Conservation (phyloP, 2,329 filamentous ascomycete genomes). For the Cyclaneusma minus region DNA sequence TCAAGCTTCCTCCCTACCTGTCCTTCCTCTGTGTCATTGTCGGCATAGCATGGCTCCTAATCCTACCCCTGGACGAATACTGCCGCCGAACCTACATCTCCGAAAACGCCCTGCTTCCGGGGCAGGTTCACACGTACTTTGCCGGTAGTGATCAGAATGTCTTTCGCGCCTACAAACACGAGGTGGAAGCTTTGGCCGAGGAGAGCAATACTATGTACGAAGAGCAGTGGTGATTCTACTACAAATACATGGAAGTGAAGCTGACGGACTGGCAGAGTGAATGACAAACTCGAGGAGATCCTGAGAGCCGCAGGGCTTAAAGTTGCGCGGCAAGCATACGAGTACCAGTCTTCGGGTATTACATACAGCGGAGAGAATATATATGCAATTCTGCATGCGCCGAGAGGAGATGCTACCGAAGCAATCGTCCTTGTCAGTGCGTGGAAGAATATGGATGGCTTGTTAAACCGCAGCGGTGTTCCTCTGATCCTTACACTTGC, state of each 20-base stretch:
- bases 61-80: constrained; percentile 82
- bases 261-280: constrained; percentile 31
- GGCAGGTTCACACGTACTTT: constrained; percentile 97
- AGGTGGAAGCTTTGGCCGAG: constrained; percentile 50
- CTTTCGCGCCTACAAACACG: constrained; percentile 77
- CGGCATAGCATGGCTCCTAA: constrained; percentile 76
- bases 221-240: constrained; percentile 1
- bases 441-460: constrained; percentile 67
- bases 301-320: constrained; percentile 71
- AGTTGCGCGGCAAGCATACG: constrained; percentile 74
- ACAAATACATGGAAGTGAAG: neutral
- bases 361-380: constrained; percentile 71
- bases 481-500: constrained; percentile 74
- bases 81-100: constrained; percentile 90
- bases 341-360: constrained; percentile 64
- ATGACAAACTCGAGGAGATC: constrained; percentile 59
- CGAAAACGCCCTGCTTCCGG: constrained; percentile 88
- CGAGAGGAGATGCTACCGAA: constrained; percentile 89
- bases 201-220: constrained; percentile 36
- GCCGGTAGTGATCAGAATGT: constrained; percentile 91
- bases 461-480: constrained; percentile 75
- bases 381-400: constrained; percentile 86
- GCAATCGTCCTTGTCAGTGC: constrained; percentile 85
- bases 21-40: constrained; percentile 73
- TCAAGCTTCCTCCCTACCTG: constrained; percentile 75